phyloP scores from a whole-genome alignment of 2,329 filamentous ascomycete genomes.

The Malbranchea zuffiana region DNA sequence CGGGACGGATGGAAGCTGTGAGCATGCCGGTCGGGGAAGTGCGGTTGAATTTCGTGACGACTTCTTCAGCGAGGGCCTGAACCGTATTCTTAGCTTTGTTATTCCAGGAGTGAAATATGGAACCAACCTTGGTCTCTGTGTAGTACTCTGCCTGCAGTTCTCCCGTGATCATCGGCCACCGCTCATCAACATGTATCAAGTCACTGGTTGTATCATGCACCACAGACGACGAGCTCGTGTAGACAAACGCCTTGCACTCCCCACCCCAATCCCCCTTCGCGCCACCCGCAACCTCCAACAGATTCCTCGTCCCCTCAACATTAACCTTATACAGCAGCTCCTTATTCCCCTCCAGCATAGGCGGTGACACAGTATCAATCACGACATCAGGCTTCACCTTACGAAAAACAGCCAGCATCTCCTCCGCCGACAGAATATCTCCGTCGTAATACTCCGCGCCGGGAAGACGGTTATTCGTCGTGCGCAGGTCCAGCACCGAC shows the following conservation, averaged over 20 bases:
- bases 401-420: constrained; percentile 53
- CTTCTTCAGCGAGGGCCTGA: constrained; percentile 65
- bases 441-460: constrained; percentile 60
- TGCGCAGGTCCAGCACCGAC: constrained; percentile 61
- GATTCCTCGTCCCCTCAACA: constrained; percentile 68
- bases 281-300: constrained; percentile 58
- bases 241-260: constrained; percentile 62
- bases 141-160: constrained; percentile 68
- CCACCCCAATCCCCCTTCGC: constrained; percentile 52
- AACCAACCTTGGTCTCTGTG: constrained; percentile 70
- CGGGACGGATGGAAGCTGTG: constrained; percentile 72
- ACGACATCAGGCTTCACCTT: constrained; percentile 67
- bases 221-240: constrained; percentile 81
- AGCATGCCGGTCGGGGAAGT: constrained; percentile 48
- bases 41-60: constrained; percentile 68
- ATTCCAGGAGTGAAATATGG: background rate
- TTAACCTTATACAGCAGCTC: constrained; percentile 71
- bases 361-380: constrained; percentile 78
- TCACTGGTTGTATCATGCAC: constrained; percentile 71
- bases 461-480: constrained; percentile 54
- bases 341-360: constrained; percentile 41
- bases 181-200: constrained; percentile 74
- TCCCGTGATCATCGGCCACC: constrained; percentile 64
- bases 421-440: constrained; percentile 60
- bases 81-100: constrained; percentile 4